phyloP scores from a whole-genome alignment of 1,284 basidiomycete species.

The Cystobasidium sp. region DNA sequence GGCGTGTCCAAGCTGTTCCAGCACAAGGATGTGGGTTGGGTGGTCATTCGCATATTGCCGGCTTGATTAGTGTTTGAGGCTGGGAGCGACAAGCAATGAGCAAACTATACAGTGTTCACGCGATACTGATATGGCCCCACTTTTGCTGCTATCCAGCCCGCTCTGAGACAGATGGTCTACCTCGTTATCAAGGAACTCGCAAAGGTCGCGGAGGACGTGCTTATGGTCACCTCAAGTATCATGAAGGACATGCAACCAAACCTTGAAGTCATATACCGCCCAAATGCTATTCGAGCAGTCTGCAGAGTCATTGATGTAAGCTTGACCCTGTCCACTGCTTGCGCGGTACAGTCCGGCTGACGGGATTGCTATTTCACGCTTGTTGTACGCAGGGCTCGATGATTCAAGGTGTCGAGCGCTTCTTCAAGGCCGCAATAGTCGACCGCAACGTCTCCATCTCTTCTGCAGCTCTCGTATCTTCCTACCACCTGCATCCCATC shows the following conservation, averaged over 20 bases:
- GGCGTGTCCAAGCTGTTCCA: slow-evolving; percentile 99
- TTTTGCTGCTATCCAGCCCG: slow-evolving; percentile 66
- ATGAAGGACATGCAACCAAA: slow-evolving; percentile 99
- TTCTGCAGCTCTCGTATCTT: slow-evolving; percentile 92
- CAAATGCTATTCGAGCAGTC: slow-evolving; percentile 95
- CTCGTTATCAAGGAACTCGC: slow-evolving; percentile 98
- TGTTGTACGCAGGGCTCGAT: slow-evolving; percentile 73
- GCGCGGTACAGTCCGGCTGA: background rate
- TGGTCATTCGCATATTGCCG: too few relatives aligned
- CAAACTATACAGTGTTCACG: background rate
- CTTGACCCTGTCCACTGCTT: slow-evolving; percentile 44
- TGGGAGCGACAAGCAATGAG: background rate
- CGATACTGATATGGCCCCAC: background rate
- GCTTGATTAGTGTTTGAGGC: too few relatives aligned
- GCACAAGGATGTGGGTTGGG: slow-evolving; percentile 88
- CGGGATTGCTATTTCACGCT: background rate
- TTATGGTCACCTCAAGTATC: slow-evolving; percentile 99
- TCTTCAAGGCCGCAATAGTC: slow-evolving; percentile 99
- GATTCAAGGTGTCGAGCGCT: slow-evolving; percentile 97
- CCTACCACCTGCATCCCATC: slow-evolving; percentile 92
- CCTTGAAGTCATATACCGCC: slow-evolving; percentile 96
- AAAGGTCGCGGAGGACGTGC: slow-evolving; percentile 95
- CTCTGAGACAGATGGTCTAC: slow-evolving; percentile 96
- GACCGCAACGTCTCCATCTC: slow-evolving; percentile 96
- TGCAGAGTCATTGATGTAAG: slow-evolving; percentile 96